Evolutionary conservation across 805 yeast genomes (phyloP).

Genomic region (Cyberlindnera veronae): DNA sequence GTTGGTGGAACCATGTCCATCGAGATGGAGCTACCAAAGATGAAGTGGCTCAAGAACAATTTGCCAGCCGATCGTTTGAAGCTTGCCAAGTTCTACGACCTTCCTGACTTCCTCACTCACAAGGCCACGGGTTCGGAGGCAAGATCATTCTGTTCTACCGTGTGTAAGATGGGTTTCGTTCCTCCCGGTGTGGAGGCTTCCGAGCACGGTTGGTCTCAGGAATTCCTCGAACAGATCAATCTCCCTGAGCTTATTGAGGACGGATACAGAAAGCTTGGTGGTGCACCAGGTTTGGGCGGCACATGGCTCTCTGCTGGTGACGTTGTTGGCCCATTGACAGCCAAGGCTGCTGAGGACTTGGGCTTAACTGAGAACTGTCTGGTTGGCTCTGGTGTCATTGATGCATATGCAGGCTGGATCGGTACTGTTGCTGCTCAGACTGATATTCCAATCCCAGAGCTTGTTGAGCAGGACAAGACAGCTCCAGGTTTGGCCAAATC

Average conservation of each 20-base stretch:
- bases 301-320: conserved; percentile 85
- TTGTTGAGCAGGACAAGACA: conserved; percentile 46
- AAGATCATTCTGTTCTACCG: conserved; percentile 84
- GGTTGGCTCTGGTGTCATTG: conserved; percentile 95
- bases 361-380: conserved; percentile 77
- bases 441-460: conserved; percentile 48
- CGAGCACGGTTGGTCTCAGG: conserved; percentile 83
- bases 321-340: conserved; percentile 68
- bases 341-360: conserved; percentile 69
- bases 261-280: conserved; percentile 79
- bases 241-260: conserved; percentile 75
- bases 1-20: conserved; percentile 98
- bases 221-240: conserved; percentile 65
- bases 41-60: conserved; percentile 91
- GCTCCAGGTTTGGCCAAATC: conserved; percentile 52
- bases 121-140: conserved; percentile 86
- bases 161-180: conserved; percentile 92
- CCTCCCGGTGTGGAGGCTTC: conserved; percentile 91
- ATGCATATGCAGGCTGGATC: conserved; percentile 98
- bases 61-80: conserved; percentile 59
- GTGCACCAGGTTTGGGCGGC: conserved; percentile 71
- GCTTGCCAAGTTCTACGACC: conserved; percentile 78
- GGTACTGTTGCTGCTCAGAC: conserved; percentile 95
- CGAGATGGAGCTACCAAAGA: conserved; percentile 97
- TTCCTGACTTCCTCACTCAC: conserved; percentile 88